Percentiles rank a stretch among this genome's conserved stretches.
phyloP scores from a whole-genome alignment of 495 filamentous ascomycete species.

The Xylaria palmicola region DNA sequence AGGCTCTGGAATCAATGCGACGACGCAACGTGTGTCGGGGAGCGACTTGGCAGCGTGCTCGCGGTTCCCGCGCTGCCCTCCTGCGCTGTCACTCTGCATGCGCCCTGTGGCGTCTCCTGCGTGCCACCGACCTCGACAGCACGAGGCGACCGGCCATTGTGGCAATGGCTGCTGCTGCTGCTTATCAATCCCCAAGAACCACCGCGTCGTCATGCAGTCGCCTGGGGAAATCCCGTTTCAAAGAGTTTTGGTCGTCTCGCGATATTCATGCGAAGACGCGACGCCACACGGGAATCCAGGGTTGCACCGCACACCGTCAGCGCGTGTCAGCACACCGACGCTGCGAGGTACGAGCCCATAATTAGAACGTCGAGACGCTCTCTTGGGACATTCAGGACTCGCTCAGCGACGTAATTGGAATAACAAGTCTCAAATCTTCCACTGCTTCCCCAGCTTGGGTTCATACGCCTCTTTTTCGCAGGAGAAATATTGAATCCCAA shows the following conservation, averaged over 20 bases:
- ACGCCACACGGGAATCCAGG: not conserved
- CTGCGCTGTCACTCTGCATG: slow-evolving; percentile 2
- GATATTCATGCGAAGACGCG: not conserved
- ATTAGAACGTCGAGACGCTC: slow-evolving; percentile 6
- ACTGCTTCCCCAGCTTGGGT: not conserved
- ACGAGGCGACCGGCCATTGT: slow-evolving; percentile 1
- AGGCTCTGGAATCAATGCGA: not conserved
- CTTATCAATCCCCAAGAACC: not conserved
- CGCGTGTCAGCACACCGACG: not conserved
- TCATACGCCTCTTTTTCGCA: not conserved
- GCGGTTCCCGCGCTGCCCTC: not conserved
- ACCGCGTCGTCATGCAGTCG: not conserved
- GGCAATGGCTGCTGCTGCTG: not conserved
- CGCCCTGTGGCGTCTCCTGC: not conserved
- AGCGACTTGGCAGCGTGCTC: not conserved
- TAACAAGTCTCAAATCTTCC: not conserved
- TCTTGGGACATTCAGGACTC: not conserved
- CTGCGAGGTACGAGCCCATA: slow-evolving; percentile 1
- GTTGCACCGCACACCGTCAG: not conserved
- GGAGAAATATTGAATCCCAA: not conserved
- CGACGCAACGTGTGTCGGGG: not conserved
- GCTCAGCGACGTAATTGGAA: slow-evolving; percentile 3
- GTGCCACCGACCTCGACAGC: not conserved
- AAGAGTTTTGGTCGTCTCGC: not conserved
- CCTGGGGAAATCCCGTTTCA: not conserved